These are phyloP conservation scores for Chlamydomonas applanata DNA, from an alignment of 139 green algal genomes.

Conservation along the genomic window DNA sequence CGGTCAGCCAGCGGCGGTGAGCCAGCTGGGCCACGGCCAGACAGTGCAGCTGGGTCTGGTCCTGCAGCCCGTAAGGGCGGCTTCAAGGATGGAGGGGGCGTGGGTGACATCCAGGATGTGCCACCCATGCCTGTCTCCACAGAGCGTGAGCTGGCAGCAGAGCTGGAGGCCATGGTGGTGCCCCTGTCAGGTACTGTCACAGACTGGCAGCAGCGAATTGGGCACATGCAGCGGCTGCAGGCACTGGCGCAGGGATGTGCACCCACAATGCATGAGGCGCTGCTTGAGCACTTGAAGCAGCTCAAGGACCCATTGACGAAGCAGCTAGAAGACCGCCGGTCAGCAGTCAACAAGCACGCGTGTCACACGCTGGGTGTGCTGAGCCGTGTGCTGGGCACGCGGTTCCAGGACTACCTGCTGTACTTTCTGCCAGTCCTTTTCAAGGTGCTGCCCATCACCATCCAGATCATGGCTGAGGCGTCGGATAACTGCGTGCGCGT, in stretches of 20 bases:
- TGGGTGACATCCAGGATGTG: slow-evolving; percentile 1
- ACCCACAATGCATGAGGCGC: not conserved
- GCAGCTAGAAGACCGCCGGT: slow-evolving; percentile 67
- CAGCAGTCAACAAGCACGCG: slow-evolving; percentile 58
- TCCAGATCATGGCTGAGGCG: slow-evolving; percentile 76
- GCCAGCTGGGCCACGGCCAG: slow-evolving; percentile 1
- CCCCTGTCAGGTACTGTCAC: slow-evolving; percentile 26
- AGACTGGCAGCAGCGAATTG: slow-evolving; percentile 48
- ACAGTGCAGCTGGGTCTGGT: not conserved
- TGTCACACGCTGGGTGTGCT: slow-evolving; percentile 65
- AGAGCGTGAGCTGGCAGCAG: slow-evolving; percentile 48
- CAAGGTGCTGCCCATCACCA: slow-evolving; percentile 74
- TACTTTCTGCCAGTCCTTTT: slow-evolving; percentile 65
- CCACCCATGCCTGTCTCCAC: slow-evolving; percentile 31
- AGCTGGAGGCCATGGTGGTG: slow-evolving; percentile 47
- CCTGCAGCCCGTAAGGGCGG: slow-evolving; percentile 6
- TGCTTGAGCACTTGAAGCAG: slow-evolving; percentile 8
- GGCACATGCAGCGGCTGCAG: slow-evolving; percentile 68
- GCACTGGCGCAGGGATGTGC: slow-evolving; percentile 61
- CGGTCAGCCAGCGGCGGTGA: not conserved
- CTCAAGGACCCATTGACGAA: slow-evolving; percentile 6
- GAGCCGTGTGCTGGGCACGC: slow-evolving; percentile 42
- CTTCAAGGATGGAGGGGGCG: slow-evolving; percentile 45
- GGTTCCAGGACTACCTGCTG: slow-evolving; percentile 52
- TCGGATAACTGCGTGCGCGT: slow-evolving; percentile 45